These are phyloP conservation scores for Leishmania arabica DNA, from an alignment of 208 protist genomes.

Conservation along the genomic window DNA sequence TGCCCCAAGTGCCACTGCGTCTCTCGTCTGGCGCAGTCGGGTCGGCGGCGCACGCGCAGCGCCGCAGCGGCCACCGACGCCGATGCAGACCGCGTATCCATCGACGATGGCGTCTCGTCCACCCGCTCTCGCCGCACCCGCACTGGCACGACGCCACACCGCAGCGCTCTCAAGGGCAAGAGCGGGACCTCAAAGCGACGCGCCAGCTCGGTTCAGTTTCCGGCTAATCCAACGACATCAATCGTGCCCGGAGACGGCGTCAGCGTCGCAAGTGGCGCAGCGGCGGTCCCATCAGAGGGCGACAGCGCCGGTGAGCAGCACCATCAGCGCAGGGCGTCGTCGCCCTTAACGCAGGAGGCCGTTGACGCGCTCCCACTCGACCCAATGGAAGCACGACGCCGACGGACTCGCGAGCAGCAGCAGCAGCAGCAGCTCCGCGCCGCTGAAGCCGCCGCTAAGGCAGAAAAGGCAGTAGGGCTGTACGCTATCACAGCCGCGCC, in stretches of 20 bases:
- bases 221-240: conserved; percentile 27
- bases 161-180: conserved; percentile 54
- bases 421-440: conserved; percentile 18
- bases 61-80: conserved; percentile 16
- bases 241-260: conserved; percentile 15
- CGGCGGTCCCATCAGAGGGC: neutral
- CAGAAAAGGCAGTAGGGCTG: conserved; percentile 35
- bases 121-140: conserved; percentile 44
- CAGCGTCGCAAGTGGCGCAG: neutral
- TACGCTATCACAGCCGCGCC: conserved; percentile 34
- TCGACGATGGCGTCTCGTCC: conserved; percentile 83
- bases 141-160: conserved; percentile 22
- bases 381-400: conserved; percentile 34
- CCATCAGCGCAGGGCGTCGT: conserved; percentile 21
- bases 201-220: conserved; percentile 70
- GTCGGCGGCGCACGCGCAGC: conserved; percentile 47
- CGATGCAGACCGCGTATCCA: conserved; percentile 35
- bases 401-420: conserved; percentile 31
- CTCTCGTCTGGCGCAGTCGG: conserved; percentile 80
- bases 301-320: neutral
- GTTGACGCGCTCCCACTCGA: conserved; percentile 58
- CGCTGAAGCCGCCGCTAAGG: conserved; percentile 16
- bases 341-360: conserved; percentile 66
- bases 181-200: conserved; percentile 41
- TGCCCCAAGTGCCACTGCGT: conserved; percentile 78